These are phyloP conservation scores for Aspergillus fischeri DNA, from an alignment of 2,329 filamentous ascomycete species.

Conservation along the genomic window DNA sequence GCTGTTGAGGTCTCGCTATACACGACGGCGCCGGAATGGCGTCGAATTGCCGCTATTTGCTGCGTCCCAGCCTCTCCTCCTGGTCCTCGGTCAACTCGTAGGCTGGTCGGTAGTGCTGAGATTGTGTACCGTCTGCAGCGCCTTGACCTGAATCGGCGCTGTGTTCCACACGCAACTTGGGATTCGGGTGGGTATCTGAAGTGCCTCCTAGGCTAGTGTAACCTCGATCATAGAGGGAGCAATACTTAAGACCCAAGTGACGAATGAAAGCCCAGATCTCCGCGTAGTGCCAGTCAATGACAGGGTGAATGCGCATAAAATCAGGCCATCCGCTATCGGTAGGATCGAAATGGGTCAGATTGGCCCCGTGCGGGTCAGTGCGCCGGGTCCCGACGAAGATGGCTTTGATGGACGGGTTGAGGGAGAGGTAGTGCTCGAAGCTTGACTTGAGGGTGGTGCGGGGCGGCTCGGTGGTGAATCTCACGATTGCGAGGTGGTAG, in stretches of 20 bases:
- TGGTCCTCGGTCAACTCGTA: slow-evolving; percentile 72
- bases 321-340: slow-evolving; percentile 87
- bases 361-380: slow-evolving; percentile 84
- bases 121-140: slow-evolving; percentile 16
- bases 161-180: slow-evolving; percentile 52
- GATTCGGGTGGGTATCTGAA: slow-evolving; percentile 85
- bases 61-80: slow-evolving; percentile 73
- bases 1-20: not conserved
- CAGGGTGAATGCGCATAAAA: slow-evolving; percentile 90
- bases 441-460: slow-evolving; percentile 65
- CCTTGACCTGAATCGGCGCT: slow-evolving; percentile 25
- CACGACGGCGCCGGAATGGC: not conserved
- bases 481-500: slow-evolving; percentile 72
- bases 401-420: slow-evolving; percentile 58
- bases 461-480: slow-evolving; percentile 62
- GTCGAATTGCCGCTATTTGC: slow-evolving; percentile 33
- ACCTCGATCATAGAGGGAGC: slow-evolving; percentile 78
- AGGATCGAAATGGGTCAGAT: slow-evolving; percentile 74
- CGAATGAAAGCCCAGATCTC: slow-evolving; percentile 86
- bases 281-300: slow-evolving; percentile 95
- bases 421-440: slow-evolving; percentile 67
- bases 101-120: slow-evolving; percentile 60
- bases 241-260: slow-evolving; percentile 76
- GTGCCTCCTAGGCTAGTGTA: slow-evolving; percentile 92
- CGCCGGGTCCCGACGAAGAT: slow-evolving; percentile 84